Base-by-base conservation (phyloP, 305 asterid species). In the Fraxinus ornus region DNA sequence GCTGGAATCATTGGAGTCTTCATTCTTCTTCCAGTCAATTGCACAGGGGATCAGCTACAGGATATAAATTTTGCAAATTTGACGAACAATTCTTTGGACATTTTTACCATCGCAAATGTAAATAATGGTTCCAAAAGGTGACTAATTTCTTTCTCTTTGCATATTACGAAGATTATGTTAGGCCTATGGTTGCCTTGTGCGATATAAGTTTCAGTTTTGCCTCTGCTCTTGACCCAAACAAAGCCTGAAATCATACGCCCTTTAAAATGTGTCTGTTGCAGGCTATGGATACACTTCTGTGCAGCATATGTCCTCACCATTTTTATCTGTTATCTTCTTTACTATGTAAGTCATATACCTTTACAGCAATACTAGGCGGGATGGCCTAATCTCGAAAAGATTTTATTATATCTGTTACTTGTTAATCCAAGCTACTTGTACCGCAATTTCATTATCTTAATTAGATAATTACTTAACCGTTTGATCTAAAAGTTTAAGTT, bases 211-310 rank as follows among this genome's bases (percentile, higher is more conserved):
- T 64, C 13, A 22, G 35, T 64, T 64, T 64, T 64, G 17, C 73
- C 35, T 64, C 32, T 4, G n/a, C n/a, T 64, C 7, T 64, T 22
- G 24, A 19, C 35, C 35, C 73, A 64, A 64, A 9, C 73, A 64
- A 64, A 64, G 72, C 73, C n/a, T 64, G 70, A 21, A 60, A 60
- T 7, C 19, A 21, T 60, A 60, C 21, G 21, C 70, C 70, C 28
- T 60, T 60, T 60, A 60, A 64, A 22, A 64, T 66, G 75, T 78
- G 72, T 79, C 35, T 75, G 26, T 75, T 39, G 78, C 83, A 79
- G 86, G 83, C 74, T 84, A 70, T 84, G 86, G 86, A 78, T 70
- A 52, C 86, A 80, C 84, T 84, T 84, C 49, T 75, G 75, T 28
- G 86, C 84, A 17, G 79, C 71, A 24, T 84, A 84, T 80, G 24